Percentiles rank a stretch among this genome's conserved stretches.
Evolutionary conservation across 768 basidiomycete species (phyloP).

Genomic region (Boletus vermiculosoides): DNA sequence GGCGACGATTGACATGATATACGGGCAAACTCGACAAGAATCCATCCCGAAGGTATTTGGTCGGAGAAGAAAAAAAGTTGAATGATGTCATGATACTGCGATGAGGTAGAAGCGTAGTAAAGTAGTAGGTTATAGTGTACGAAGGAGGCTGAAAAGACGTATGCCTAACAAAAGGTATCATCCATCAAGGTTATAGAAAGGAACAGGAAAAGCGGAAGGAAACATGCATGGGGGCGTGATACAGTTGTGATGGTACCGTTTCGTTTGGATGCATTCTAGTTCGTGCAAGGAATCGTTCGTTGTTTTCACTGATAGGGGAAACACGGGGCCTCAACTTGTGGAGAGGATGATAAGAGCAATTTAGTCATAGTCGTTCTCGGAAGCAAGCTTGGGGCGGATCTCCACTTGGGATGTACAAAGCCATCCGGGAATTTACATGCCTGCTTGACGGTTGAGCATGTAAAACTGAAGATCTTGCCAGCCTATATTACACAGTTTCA

Average conservation of each 20-base stretch:
- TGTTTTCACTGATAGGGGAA: slow-evolving; percentile 12
- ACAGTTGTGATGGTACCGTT: slow-evolving; percentile 28
- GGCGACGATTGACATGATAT: slow-evolving; percentile 23
- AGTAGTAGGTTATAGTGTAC: slow-evolving; percentile 10
- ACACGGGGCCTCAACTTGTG: slow-evolving; percentile 3
- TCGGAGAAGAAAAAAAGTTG: neutral
- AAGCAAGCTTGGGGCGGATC: neutral
- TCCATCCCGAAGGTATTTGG: neutral
- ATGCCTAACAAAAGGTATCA: slow-evolving; percentile 1
- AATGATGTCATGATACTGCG: slow-evolving; percentile 3
- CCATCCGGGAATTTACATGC: slow-evolving; percentile 40
- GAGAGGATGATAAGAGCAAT: neutral
- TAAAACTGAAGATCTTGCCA: slow-evolving; percentile 82
- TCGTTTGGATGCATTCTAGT: slow-evolving; percentile 30
- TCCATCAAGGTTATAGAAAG: slow-evolving; percentile 1
- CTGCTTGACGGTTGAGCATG: slow-evolving; percentile 73
- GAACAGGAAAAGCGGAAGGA: slow-evolving; percentile 2
- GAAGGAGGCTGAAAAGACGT: neutral
- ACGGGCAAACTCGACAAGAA: slow-evolving; percentile 17
- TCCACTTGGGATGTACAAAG: neutral
- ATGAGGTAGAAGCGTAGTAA: slow-evolving; percentile 15
- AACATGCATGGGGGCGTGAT: slow-evolving; percentile 23
- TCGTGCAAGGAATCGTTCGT: slow-evolving; percentile 25
- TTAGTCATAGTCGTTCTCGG: neutral
- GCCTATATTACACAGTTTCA: slow-evolving; percentile 38